Percentiles rank a stretch among this genome's conserved stretches.
These are phyloP conservation scores for Plasmodium berghei DNA, from an alignment of 169 alveolate species.

Conservation along the genomic window DNA sequence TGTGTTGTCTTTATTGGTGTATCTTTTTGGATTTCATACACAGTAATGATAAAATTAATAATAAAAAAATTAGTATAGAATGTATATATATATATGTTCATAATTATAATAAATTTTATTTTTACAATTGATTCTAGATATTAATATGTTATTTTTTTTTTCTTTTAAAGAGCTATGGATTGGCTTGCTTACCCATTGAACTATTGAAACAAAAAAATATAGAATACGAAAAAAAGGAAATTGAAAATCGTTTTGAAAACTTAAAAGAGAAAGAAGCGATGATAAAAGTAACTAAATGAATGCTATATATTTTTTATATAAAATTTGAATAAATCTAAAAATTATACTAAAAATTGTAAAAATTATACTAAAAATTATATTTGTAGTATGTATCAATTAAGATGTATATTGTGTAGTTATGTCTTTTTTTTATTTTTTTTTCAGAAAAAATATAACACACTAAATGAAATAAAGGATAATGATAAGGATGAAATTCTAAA, in stretches of 20 bases:
- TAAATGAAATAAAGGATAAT: conserved; percentile 19
- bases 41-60: conserved; percentile 24
- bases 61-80: background rate
- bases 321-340: no score
- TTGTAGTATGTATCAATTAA: no score
- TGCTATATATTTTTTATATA: no score
- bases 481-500: conserved; percentile 50
- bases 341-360: no score
- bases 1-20: conserved; percentile 59
- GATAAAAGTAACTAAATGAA: conserved; percentile 34
- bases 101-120: background rate
- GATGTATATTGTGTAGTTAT: no score
- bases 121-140: background rate
- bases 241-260: conserved; percentile 47
- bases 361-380: no score
- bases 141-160: background rate
- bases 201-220: conserved; percentile 53
- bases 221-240: conserved; percentile 37
- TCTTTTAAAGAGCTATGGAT: conserved; percentile 52
- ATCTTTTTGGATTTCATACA: conserved; percentile 70
- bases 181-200: conserved; percentile 60
- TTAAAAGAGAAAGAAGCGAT: conserved; percentile 61
- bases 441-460: conserved; percentile 37
- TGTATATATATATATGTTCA: background rate
- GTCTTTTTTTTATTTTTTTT: background rate